Conservation (phyloP, 1,284 basidiomycete species). For the Boletus calvinii region DNA sequence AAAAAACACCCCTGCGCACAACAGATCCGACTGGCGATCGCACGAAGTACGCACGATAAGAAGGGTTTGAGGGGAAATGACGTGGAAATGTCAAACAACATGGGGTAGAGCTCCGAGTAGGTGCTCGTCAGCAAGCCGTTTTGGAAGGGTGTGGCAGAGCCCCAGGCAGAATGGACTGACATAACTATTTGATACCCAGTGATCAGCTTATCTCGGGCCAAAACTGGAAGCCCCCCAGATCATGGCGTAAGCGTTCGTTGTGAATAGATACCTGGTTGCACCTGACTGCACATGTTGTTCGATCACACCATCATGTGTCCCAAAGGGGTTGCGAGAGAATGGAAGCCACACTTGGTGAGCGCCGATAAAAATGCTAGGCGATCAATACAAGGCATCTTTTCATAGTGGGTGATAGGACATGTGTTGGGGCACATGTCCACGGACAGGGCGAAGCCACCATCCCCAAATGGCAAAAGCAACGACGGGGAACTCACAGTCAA, state of each 20-base stretch:
- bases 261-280: slow-evolving; percentile 17
- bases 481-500: slow-evolving; percentile 23
- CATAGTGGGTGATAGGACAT: slow-evolving; percentile 20
- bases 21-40: slow-evolving; percentile 17
- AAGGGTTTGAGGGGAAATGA: slow-evolving; percentile 16
- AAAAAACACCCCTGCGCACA: too few species aligned
- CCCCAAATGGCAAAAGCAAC: slow-evolving; percentile 21
- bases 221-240: slow-evolving; percentile 12
- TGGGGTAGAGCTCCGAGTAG: slow-evolving; percentile 8
- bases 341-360: slow-evolving; percentile 18
- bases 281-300: slow-evolving; percentile 14
- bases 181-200: slow-evolving; percentile 3
- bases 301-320: slow-evolving; percentile 18
- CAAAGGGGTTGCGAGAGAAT: slow-evolving; percentile 26
- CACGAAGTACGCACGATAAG: slow-evolving; percentile 19
- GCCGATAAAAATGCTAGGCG: slow-evolving; percentile 15
- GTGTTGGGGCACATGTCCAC: slow-evolving; percentile 21
- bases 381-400: slow-evolving; percentile 29
- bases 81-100: slow-evolving; percentile 22
- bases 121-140: slow-evolving; percentile 2
- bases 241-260: slow-evolving; percentile 17
- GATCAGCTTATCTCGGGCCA: slow-evolving; percentile 19
- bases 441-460: slow-evolving; percentile 6
- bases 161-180: slow-evolving; percentile 12
- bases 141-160: background rate